Evolutionary conservation across 805 yeast species (phyloP), one percentile per base, ranked within the genome.

Genomic region (Candida glaebosa): DNA sequence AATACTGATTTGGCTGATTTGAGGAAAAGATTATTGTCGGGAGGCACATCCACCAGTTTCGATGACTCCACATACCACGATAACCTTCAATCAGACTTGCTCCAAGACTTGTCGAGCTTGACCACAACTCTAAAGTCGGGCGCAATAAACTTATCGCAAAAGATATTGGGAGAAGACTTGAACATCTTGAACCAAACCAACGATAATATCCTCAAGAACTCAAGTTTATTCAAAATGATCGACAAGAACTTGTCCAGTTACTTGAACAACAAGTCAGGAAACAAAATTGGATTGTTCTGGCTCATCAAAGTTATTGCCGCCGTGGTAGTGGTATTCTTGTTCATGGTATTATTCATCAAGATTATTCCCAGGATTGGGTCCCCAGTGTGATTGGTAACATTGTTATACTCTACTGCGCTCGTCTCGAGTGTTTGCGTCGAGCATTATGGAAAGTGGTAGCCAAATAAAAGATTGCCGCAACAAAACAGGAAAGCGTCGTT

Each of bases 101-200:
- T 79, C 24, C 57, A 56, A 20, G 82, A 79, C 31, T 60, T 79
- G 37, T 54, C 72, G 3, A 70, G 63, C 15, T 67, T 79, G 58
- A 79, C 81, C 0, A 51, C 67, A 5, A 58, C 65, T 5, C 67
- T 79, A 47, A 76, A 73, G 46, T 54, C 58, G 18, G 73, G 78
- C 15, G 82, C 83, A 1, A 47, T 65, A 22, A 50, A 53, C 5
- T 66, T 68, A 15, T 76, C 67, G 47, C 56, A 52, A 43, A 71
- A 53, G 45, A 54, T 66, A 18, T 53, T 48, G 12, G 50, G 51
- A 16, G 71, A 61, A 26, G 75, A 69, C 46, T 50, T 62, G 17
- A 53, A 46, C 18, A 49, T 65, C n/a, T 51, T 70, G 19, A 49
- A 58, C 12, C 57, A 59, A 34, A 60, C 74, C 1, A 55, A 60